Evolutionary conservation across 306 rosid species (phyloP), one percentile per base, ranked within the genome.

Genomic region (cucumber (Cucumis sativus)): DNA sequence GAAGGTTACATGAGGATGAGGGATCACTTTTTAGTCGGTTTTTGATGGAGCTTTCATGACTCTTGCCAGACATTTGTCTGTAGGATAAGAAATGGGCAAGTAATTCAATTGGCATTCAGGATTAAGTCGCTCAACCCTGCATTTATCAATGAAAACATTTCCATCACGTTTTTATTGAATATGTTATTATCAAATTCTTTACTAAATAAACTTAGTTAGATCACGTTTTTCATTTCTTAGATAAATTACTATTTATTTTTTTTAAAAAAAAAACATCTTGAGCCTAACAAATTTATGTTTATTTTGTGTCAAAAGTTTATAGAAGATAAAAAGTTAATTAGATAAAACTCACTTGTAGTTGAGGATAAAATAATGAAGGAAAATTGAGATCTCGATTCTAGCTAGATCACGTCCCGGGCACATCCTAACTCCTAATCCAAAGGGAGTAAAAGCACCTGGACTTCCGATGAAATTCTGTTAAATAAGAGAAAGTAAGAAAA

Each of bases 351-450:
- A 66, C 73, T 18, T 66, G 73, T 66, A 66, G 40, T 20, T 10
- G 15, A 66, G 73, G 33, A 66, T 17, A 66, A 66, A 66, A 66
- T 66, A 6, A 9, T 66, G 73, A 39, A 66, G 73, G 3, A 66
- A 39, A 66, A 66, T 66, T 10, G 73, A 66, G 16, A 66, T 66
- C 51, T 66, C 73, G 28, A 66, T 30, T 17, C 0, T 66, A 10
- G 73, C 73, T n/a, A 66, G 73, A n/a, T 66, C 73, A 39, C 73
- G 10, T n/a, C 73, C 73, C 0, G 52, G 73, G 5, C 73, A 66
- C 54, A 66, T 10, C 54, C 73, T 40, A 6, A 0, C 6, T 40
- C 54, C 73, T 66, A 40, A 40, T 40, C 52, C 73, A 39, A 66
- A 66, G 1, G 73, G 54, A 10, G 15, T 39, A 7, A 66, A 66